A percentile compares a stretch with the other conserved stretches of the same genome.
Evolutionary conservation across 1,284 basidiomycete species (phyloP).

Genomic region (Coriolopsis trogii): DNA sequence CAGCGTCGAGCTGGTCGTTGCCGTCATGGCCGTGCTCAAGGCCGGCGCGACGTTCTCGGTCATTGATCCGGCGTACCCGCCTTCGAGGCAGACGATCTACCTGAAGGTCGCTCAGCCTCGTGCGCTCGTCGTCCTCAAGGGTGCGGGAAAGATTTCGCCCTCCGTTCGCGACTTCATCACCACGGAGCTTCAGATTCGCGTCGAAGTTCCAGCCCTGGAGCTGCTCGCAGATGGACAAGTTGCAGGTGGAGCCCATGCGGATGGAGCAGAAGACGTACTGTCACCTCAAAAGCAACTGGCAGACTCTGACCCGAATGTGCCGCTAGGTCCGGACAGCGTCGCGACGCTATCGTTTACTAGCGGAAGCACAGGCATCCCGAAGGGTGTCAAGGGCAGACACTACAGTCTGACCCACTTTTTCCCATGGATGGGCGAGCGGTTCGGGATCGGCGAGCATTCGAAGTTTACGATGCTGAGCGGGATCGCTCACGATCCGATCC

Average conservation of each 20-base stretch:
- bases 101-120: conserved; percentile 93
- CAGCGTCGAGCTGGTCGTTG: conserved; percentile 95
- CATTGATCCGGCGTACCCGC: conserved; percentile 97
- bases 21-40: conserved; percentile 96
- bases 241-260: conserved; percentile 46
- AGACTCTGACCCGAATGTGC: conserved; percentile 77
- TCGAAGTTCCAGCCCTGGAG: conserved; percentile 91
- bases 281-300: conserved; percentile 52
- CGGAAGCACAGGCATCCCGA: conserved; percentile 97
- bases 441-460: conserved; percentile 75
- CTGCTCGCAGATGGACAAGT: conserved; percentile 68
- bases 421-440: conserved; percentile 98
- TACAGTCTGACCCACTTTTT: conserved; percentile 99
- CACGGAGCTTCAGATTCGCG: conserved; percentile 83
- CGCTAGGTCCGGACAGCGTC: conserved; percentile 92
- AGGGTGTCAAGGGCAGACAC: conserved; percentile 95
- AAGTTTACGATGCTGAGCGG: conserved; percentile 99
- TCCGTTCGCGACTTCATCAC: conserved; percentile 87
- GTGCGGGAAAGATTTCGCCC: conserved; percentile 84
- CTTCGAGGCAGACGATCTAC: conserved; percentile 94
- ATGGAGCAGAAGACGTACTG: conserved; percentile 55
- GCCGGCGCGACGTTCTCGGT: conserved; percentile 98
- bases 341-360: conserved; percentile 97
- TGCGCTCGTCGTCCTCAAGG: conserved; percentile 91
- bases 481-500: conserved; percentile 99